Evolutionary conservation across 192 early-diverging fungal genomes (phyloP).

Genomic region (Backusella circina): DNA sequence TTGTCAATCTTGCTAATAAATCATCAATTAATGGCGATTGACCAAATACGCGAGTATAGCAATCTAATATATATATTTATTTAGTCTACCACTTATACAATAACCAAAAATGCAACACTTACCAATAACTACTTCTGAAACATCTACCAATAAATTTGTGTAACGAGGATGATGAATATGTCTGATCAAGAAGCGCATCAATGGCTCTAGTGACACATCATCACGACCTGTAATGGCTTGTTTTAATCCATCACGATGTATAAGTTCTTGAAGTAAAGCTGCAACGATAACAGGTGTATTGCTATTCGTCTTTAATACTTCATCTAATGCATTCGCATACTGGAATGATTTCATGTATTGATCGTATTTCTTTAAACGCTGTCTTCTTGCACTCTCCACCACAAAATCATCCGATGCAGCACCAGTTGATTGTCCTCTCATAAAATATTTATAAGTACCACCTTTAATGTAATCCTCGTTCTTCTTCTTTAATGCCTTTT

Average conservation of each 20-base stretch:
- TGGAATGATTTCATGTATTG: constrained; percentile 79
- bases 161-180: constrained; percentile 82
- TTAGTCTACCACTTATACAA: background rate
- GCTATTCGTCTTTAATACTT: constrained; percentile 63
- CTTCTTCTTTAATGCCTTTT: constrained; percentile 47
- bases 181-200: constrained; percentile 78
- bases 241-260: constrained; percentile 79
- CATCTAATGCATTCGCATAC: constrained; percentile 87
- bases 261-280: constrained; percentile 84
- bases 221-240: constrained; percentile 82
- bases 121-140: constrained; percentile 73
- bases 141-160: constrained; percentile 71
- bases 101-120: constrained; percentile 5
- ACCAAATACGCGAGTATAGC: constrained; percentile 77
- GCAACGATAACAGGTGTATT: constrained; percentile 57
- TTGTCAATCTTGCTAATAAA: constrained; percentile 58
- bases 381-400: constrained; percentile 64
- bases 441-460: constrained; percentile 72
- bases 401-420: constrained; percentile 67
- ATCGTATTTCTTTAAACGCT: constrained; percentile 77
- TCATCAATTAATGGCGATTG: constrained; percentile 83
- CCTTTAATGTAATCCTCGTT: constrained; percentile 39
- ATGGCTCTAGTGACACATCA: constrained; percentile 80
- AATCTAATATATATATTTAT: constrained; percentile 45
- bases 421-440: constrained; percentile 53